Evolutionary conservation across 2,329 filamentous ascomycete genomes (phyloP).

Genomic region (Hyphodiscus sp.): DNA sequence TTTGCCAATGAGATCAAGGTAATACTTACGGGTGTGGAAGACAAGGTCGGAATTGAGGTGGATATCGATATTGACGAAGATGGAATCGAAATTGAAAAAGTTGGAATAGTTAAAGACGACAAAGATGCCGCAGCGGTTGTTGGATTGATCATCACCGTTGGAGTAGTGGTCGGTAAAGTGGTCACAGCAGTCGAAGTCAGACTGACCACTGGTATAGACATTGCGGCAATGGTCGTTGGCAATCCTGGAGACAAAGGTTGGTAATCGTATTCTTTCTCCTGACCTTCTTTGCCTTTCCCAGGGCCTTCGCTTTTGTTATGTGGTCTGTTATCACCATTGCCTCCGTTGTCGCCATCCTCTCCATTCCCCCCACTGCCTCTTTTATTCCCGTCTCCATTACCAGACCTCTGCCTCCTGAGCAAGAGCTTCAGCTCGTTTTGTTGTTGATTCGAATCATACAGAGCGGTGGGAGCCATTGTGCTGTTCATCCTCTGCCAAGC

Average conservation of each 20-base stretch:
- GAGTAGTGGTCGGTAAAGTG: neutral
- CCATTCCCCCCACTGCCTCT: slow-evolving; percentile 1
- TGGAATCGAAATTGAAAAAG: no score
- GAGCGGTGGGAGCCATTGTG: slow-evolving; percentile 27
- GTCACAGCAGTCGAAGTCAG: neutral
- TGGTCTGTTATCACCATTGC: neutral
- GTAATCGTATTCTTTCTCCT: neutral
- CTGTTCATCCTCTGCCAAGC: slow-evolving; percentile 25
- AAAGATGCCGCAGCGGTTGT: neutral
- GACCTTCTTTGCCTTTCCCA: no score
- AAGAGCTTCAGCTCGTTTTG: slow-evolving; percentile 10
- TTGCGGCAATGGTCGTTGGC: neutral
- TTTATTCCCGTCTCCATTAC: slow-evolving; percentile 1
- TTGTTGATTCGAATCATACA: slow-evolving; percentile 11
- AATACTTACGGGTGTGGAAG: neutral
- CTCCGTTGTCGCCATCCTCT: slow-evolving; percentile 1
- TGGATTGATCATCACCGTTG: slow-evolving; percentile 6
- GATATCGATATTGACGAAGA: neutral
- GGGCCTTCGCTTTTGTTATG: no score
- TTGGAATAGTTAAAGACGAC: neutral
- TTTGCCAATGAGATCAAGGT: neutral
- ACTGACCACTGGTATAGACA: neutral
- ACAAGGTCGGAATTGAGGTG: neutral
- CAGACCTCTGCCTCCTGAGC: slow-evolving; percentile 1
- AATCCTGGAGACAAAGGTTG: neutral